Base-by-base conservation (phyloP, 805 yeast species). In the Saccharomycopsis sp. region DNA sequence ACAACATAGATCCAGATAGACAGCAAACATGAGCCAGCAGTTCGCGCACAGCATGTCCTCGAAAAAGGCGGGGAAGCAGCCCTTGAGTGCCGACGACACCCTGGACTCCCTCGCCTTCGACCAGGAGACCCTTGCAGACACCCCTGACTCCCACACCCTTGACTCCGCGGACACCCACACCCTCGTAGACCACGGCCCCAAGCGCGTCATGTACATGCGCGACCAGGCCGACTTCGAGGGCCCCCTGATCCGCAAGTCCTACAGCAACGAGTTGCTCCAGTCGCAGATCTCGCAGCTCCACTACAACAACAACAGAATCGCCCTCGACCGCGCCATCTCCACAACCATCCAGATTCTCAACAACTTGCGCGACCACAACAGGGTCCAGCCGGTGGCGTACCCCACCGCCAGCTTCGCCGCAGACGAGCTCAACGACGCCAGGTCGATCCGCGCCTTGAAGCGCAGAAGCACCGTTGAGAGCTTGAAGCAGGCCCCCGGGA, bases 261-360 rank as follows among this genome's bases (percentile, higher is more conserved):
- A 53, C 24, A 15, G 16, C 16, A 24, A 58, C 64, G 54, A 65
- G 68, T 2, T 56, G 62, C 21, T 70, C 71, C 5, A 68, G 69
- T 34, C 85, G 1, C 85, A 90, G 55, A 68, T 86, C 34, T 82
- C 84, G 59, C 97, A 91, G 67, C 71, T 86, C 57, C 87, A 82
- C 61, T 92, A 87, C 68, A 89, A 89, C 67, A 84, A 85, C 64
- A 84, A 85, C 72, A 79, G 87, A 57, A 73, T 82, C 0, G 78
- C 85, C 0, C 73, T 91, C 57, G 85, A 82, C 59, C 74, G 87
- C 54, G 77, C 85, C 1, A 84, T 87, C 57, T 72, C 77, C 60
- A 75, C 79, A 34, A 79, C 85, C 1, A 71, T 77, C 14, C 79
- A 77, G 44, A 65, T 85, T 24, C 66, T 87, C 53, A 66, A 70